phyloP scores from a whole-genome alignment of 768 basidiomycete genomes.

The Kockovaella imperatae region DNA sequence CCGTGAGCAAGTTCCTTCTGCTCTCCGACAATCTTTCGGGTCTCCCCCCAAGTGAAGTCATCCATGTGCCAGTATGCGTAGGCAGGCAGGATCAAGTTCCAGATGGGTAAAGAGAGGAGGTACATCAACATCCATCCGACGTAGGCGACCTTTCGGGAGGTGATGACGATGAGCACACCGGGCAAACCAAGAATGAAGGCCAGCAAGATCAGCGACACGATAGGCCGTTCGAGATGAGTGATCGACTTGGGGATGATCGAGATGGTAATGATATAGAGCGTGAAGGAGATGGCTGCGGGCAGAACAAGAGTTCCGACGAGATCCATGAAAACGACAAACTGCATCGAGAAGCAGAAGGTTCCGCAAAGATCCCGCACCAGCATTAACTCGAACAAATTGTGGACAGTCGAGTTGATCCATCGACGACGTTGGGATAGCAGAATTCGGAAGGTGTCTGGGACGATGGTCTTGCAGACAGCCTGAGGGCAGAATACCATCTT shows the following conservation, averaged over 20 bases:
- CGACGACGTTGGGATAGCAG: conserved; percentile 92
- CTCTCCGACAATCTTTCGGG: conserved; percentile 69
- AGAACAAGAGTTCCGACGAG: conserved; percentile 90
- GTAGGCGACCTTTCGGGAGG: conserved; percentile 85
- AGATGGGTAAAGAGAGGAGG: conserved; percentile 82
- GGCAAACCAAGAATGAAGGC: conserved; percentile 93
- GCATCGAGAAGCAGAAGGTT: conserved; percentile 99
- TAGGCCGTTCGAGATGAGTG: conserved; percentile 53
- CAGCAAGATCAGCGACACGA: conserved; percentile 81
- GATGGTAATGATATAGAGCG: conserved; percentile 80
- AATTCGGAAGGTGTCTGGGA: conserved; percentile 90
- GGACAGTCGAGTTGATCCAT: conserved; percentile 99
- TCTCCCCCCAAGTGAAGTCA: conserved; percentile 75
- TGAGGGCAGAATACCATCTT: conserved; percentile 99
- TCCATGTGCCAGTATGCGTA: conserved; percentile 99
- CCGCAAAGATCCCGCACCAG: conserved; percentile 97
- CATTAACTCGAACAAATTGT: conserved; percentile 90
- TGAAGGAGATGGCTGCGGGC: conserved; percentile 96
- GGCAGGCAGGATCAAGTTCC: conserved; percentile 91
- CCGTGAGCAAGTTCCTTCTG: conserved; percentile 60
- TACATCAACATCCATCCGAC: conserved; percentile 97
- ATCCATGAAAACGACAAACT: conserved; percentile 98
- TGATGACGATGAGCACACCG: conserved; percentile 89
- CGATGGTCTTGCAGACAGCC: conserved; percentile 97
- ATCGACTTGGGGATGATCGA: conserved; percentile 66